These are phyloP conservation scores for Fusarium sp. DNA, from an alignment of 2,329 filamentous ascomycete species.

Conservation along the genomic window DNA sequence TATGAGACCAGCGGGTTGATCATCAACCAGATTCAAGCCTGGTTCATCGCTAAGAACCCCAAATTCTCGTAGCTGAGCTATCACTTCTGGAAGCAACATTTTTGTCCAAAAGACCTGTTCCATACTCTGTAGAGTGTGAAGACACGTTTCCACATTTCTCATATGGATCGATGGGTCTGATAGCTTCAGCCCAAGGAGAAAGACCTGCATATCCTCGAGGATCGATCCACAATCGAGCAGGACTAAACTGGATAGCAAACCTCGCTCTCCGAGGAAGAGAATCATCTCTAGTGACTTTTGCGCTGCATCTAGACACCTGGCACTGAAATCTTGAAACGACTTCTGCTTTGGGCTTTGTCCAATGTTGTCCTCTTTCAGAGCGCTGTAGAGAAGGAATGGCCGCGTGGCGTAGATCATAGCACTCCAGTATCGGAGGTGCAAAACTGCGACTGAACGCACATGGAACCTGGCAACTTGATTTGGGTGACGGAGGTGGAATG, in stretches of 20 bases:
- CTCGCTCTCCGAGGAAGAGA: background rate
- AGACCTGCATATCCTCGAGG: slow-evolving; percentile 16
- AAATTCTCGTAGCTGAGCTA: slow-evolving; percentile 15
- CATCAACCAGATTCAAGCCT: background rate
- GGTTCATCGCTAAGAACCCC: slow-evolving; percentile 6
- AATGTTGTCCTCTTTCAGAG: background rate
- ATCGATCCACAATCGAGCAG: slow-evolving; percentile 15
- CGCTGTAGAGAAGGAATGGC: slow-evolving; percentile 10
- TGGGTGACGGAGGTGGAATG: background rate
- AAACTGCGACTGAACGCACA: slow-evolving; percentile 9
- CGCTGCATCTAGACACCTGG: slow-evolving; percentile 3
- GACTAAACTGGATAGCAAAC: background rate
- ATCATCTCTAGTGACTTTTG: slow-evolving; percentile 13
- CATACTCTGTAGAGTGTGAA: slow-evolving; percentile 14
- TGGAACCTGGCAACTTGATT: slow-evolving; percentile 10
- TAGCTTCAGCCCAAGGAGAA: slow-evolving; percentile 1
- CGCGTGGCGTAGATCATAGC: slow-evolving; percentile 12
- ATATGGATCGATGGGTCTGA: background rate
- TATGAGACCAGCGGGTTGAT: background rate
- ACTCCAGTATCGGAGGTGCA: slow-evolving; percentile 24
- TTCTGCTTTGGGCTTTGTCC: background rate
- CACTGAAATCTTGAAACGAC: slow-evolving; percentile 7
- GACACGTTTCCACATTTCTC: background rate
- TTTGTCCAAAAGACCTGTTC: slow-evolving; percentile 22
- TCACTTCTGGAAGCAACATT: slow-evolving; percentile 9